Evolutionary conservation across 2,329 filamentous ascomycete species (phyloP), one percentile per base, ranked within the genome.

Genomic region (Setomelanomma holmii): DNA sequence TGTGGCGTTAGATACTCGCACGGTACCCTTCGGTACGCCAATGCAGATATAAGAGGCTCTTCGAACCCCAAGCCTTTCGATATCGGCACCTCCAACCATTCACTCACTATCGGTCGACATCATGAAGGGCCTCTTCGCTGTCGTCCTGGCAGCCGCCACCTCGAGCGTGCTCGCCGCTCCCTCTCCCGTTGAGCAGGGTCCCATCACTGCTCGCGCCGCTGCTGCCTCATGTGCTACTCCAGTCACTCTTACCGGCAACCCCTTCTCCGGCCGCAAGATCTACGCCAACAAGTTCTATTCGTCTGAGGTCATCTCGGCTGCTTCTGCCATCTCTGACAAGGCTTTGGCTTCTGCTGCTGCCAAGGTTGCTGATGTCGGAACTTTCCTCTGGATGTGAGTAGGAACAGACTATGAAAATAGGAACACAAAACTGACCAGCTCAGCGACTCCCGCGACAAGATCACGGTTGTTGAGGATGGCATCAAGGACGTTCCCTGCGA

Each of bases 221-320:
- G 60, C 61, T 10, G 60, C 63, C 46, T 65, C 66, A 45, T 74
- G 72, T 58, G 62, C 72, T 27, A 72, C 69, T 53, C 58, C 71
- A 16, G 72, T 75, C 46, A 73, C 68, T 44, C 68, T 75, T 44
- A 63, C 79, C 12, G 85, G 84, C 23, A 84, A 84, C 64, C 80
- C 80, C 2, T 84, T 84, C 57, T 68, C 72, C 17, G 78, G 77
- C 27, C 78, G 80, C 57, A 75, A 80, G 51, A 74, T 82, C 51
- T 82, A 82, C 56, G 78, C 77, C 48, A 83, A 84, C 66, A 76
- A 79, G 16, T 82, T 80, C 64, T 84, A 84, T 69, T 75, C 80
- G 19, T 79, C 80, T 5, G 81, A 84, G 64, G 79, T 84, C 50
- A 76, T 77, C 39, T 79, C 74, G 17, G 76, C 82, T 23, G 88